Percentiles rank a stretch among this genome's conserved stretches.
Conservation (phyloP, 2,329 filamentous ascomycete species). For the Hypoxylon sp. region DNA sequence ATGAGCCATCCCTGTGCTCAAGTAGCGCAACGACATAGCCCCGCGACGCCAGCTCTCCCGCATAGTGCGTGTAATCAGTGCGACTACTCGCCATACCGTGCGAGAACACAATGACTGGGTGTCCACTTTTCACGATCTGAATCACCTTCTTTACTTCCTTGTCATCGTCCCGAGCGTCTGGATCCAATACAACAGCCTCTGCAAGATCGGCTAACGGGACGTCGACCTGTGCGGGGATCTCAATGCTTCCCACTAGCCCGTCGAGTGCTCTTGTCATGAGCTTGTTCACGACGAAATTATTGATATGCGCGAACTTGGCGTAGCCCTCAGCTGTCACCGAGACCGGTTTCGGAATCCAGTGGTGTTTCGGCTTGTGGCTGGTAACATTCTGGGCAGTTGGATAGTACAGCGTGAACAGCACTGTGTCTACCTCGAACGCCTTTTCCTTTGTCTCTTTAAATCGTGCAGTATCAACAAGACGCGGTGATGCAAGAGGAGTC, state of each 20-base stretch:
- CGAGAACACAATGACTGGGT: constrained; percentile 65
- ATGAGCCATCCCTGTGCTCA: constrained; percentile 67
- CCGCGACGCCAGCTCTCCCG: constrained; percentile 64
- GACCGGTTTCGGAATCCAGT: constrained; percentile 61
- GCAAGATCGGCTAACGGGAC: constrained; percentile 54
- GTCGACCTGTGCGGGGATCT: constrained; percentile 63
- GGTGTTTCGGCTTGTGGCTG: constrained; percentile 52
- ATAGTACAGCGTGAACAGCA: constrained; percentile 65
- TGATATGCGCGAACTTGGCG: constrained; percentile 60
- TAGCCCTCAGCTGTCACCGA: constrained; percentile 61
- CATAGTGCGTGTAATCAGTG: constrained; percentile 66
- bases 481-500: constrained; percentile 47
- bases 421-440: constrained; percentile 62
- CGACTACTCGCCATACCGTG: constrained; percentile 65
- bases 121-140: constrained; percentile 40
- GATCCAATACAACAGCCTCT: constrained; percentile 41
- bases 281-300: constrained; percentile 59
- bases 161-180: constrained; percentile 40
- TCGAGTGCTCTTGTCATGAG: constrained; percentile 60
- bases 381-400: constrained; percentile 53
- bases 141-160: constrained; percentile 46
- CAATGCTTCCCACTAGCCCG: constrained; percentile 59
- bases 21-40: constrained; percentile 64
- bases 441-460: constrained; percentile 55
- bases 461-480: constrained; percentile 55